Evolutionary conservation across 352 stramenopile genomes (phyloP).

Genomic region (Phytophthora palmivora): DNA sequence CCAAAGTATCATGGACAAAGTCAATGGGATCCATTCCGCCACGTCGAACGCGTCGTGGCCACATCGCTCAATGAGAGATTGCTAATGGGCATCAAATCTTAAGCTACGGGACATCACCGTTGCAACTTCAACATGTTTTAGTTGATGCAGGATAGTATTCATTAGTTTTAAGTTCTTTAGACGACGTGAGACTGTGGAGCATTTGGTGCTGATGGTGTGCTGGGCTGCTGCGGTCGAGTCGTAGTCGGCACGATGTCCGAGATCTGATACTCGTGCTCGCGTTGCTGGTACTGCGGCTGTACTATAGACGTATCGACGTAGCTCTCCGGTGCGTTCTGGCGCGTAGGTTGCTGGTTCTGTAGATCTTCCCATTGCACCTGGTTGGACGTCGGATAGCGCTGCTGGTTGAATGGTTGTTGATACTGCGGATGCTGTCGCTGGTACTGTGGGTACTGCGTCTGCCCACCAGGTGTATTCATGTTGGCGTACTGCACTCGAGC

Average conservation of each 20-base stretch:
- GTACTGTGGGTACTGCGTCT: slow-evolving; percentile 24
- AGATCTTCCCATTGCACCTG: slow-evolving; percentile 39
- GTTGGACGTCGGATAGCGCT: slow-evolving; percentile 35
- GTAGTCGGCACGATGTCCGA: slow-evolving; percentile 32
- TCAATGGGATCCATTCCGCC: slow-evolving; percentile 1
- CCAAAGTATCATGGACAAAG: not conserved
- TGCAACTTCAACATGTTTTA: slow-evolving; percentile 16
- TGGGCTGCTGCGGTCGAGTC: slow-evolving; percentile 12
- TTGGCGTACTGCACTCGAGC: slow-evolving; percentile 31
- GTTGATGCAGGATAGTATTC: slow-evolving; percentile 1
- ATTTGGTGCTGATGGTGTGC: slow-evolving; percentile 12
- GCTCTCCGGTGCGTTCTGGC: slow-evolving; percentile 8
- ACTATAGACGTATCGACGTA: slow-evolving; percentile 32
- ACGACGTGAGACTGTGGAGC: slow-evolving; percentile 25
- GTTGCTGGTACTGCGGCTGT: slow-evolving; percentile 36
- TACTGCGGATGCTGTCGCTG: slow-evolving; percentile 8
- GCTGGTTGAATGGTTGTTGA: slow-evolving; percentile 23
- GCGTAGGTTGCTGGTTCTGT: slow-evolving; percentile 15
- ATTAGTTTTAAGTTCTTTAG: slow-evolving; percentile 15
- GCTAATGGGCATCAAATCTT: not conserved
- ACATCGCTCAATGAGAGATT: slow-evolving; percentile 8
- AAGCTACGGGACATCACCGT: too few species aligned
- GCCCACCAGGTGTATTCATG: slow-evolving; percentile 24
- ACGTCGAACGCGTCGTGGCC: slow-evolving; percentile 18
- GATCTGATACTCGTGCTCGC: slow-evolving; percentile 42